These are phyloP conservation scores for Helotiales sp. DNA, from an alignment of 2,329 filamentous ascomycete genomes.

Conservation along the genomic window DNA sequence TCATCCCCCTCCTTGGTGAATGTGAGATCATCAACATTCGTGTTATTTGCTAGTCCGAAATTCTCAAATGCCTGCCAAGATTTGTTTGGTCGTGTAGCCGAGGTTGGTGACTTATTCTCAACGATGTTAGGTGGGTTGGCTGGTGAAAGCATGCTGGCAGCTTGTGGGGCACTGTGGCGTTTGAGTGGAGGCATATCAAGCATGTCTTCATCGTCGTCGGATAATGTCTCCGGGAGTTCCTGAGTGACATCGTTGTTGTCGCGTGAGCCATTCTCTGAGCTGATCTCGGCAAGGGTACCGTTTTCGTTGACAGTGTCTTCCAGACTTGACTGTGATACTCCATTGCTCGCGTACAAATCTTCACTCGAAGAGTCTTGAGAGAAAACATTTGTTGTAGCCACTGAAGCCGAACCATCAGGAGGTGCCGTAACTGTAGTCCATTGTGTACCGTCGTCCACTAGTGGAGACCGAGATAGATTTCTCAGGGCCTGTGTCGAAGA, in stretches of 20 bases:
- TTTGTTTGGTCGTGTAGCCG: conserved; percentile 15
- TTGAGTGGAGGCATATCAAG: conserved; percentile 35
- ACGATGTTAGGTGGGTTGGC: conserved; percentile 5
- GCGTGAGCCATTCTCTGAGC: background rate
- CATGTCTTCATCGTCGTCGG: conserved; percentile 37
- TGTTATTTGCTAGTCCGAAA: conserved; percentile 7
- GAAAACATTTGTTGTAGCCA: conserved; percentile 28
- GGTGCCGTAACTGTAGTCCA: conserved; percentile 43
- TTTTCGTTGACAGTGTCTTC: background rate
- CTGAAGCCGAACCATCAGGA: conserved; percentile 42
- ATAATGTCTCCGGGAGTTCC: conserved; percentile 18
- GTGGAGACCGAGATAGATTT: conserved; percentile 55
- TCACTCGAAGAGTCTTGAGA: conserved; percentile 30
- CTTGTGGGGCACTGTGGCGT: conserved; percentile 22
- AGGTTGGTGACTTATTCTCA: conserved; percentile 20
- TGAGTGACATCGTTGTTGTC: background rate
- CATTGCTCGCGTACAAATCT: conserved; percentile 20
- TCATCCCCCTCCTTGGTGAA: conserved; percentile 36
- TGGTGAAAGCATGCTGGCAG: conserved; percentile 28
- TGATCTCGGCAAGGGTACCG: background rate
- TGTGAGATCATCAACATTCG: conserved; percentile 19
- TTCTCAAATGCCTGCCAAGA: conserved; percentile 12
- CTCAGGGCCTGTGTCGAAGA: conserved; percentile 61
- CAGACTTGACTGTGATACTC: conserved; percentile 17
- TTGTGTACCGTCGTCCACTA: conserved; percentile 50